Conservation (phyloP, 495 filamentous ascomycete species). For the Penicillium subrubescens region DNA sequence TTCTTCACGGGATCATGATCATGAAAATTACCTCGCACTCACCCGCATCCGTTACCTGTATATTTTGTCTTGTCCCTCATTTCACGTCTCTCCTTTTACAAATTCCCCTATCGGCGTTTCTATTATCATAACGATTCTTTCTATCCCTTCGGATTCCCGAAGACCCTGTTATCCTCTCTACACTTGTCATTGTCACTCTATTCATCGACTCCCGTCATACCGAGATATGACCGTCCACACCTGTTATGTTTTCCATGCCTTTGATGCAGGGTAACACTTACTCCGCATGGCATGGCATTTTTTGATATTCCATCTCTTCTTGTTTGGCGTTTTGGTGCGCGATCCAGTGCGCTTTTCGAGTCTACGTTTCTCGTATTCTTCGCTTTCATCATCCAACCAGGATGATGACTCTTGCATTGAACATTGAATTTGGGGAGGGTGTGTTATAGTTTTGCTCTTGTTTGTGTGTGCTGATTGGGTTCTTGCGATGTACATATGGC, state of each 20-base stretch:
- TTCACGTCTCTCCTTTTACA: not conserved
- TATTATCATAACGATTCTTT: not conserved
- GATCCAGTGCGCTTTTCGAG: not conserved
- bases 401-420: not conserved
- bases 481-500: conserved; percentile 3
- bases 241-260: not conserved
- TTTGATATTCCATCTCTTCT: not conserved
- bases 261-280: not conserved
- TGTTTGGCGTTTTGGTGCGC: not conserved
- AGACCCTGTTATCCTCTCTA: not conserved
- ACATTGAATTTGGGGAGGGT: not conserved
- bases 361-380: not conserved
- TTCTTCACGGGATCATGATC: conserved; percentile 26
- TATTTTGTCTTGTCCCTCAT: conserved; percentile 13
- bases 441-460: not conserved
- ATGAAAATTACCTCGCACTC: conserved; percentile 16
- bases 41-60: conserved; percentile 10
- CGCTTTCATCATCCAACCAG: not conserved
- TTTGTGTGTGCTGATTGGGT: not conserved
- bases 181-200: not conserved
- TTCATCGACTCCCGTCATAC: not conserved
- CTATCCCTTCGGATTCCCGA: not conserved
- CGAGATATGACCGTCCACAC: not conserved
- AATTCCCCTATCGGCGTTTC: not conserved
- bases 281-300: not conserved